Evolutionary conservation across 345 rosid genomes (phyloP).

Genomic region (Pseudoturritis turrita): DNA sequence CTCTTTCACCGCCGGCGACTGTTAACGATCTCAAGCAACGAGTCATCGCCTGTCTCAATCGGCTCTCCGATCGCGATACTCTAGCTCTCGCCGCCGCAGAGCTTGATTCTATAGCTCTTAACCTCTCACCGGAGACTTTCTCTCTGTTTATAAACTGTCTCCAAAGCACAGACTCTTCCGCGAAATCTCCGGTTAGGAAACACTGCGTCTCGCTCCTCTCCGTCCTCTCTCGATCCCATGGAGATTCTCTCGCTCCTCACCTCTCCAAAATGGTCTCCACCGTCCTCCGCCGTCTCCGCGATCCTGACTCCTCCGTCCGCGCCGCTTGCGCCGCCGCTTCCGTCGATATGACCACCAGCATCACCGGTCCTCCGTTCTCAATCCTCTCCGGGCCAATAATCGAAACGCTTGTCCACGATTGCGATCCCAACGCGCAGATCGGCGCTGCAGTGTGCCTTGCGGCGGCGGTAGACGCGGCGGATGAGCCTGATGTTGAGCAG

Average conservation of each 20-base stretch:
- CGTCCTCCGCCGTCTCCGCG: constrained; percentile 72
- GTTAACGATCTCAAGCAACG: constrained; percentile 59
- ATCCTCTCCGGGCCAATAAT: constrained; percentile 56
- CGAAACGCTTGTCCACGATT: constrained; percentile 59
- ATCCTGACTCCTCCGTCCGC: constrained; percentile 80
- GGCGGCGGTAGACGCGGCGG: constrained; percentile 64
- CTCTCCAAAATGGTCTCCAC: constrained; percentile 76
- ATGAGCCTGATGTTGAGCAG: constrained; percentile 60
- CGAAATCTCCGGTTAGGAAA: constrained; percentile 69
- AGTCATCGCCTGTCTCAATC: constrained; percentile 80
- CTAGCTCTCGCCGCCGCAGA: constrained; percentile 68
- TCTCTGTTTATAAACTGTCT: constrained; percentile 72
- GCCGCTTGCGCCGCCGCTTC: constrained; percentile 72
- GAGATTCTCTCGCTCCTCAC: constrained; percentile 65
- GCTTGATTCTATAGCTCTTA: constrained; percentile 77
- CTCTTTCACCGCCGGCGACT: constrained; percentile 27
- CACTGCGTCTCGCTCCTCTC: constrained; percentile 72
- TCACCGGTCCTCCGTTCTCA: constrained; percentile 55
- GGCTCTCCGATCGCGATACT: constrained; percentile 94
- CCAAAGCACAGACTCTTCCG: constrained; percentile 66
- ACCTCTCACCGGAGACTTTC: constrained; percentile 50
- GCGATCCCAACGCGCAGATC: constrained; percentile 67
- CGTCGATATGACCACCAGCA: constrained; percentile 58
- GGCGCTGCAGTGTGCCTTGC: constrained; percentile 82
- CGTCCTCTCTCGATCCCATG: constrained; percentile 76